A percentile compares a stretch with the other conserved stretches of the same genome.
These are phyloP conservation scores for Stephania japonica DNA, from an alignment of 164 flowering plant species.

Conservation along the genomic window DNA sequence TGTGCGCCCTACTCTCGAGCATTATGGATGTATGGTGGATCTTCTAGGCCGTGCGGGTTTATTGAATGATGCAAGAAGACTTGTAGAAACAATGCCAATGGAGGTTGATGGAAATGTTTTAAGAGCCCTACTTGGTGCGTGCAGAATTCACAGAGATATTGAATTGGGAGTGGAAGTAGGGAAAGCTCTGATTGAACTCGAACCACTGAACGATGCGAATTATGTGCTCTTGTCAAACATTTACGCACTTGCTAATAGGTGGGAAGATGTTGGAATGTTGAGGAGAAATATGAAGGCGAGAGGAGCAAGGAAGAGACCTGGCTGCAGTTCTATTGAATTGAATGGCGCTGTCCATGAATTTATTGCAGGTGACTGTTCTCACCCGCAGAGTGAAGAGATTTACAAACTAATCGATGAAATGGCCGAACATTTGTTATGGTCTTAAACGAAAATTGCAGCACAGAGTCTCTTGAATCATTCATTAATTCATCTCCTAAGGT, in stretches of 20 bases:
- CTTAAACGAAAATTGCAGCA: background rate
- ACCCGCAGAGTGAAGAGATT: constrained; percentile 15
- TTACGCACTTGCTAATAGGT: constrained; percentile 17
- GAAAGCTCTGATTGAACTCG: constrained; percentile 16
- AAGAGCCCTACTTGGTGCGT: constrained; percentile 22
- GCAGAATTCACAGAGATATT: constrained; percentile 17
- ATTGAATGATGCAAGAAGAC: constrained; percentile 15
- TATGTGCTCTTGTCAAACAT: constrained; percentile 21
- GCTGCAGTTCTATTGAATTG: constrained; percentile 24
- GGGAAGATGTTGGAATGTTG: constrained; percentile 18
- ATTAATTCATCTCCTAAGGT: background rate
- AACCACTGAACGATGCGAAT: constrained; percentile 20
- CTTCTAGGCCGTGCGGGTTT: constrained; percentile 25
- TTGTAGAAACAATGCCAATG: constrained; percentile 21
- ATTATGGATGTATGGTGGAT: constrained; percentile 25
- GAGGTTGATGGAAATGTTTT: constrained; percentile 16
- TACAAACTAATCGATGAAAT: constrained; percentile 9
- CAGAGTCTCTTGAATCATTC: background rate
- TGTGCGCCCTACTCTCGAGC: constrained; percentile 17
- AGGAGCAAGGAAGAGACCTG: constrained; percentile 19
- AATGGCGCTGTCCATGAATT: constrained; percentile 20
- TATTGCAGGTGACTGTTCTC: constrained; percentile 17
- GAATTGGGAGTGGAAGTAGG: constrained; percentile 19
- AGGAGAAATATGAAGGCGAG: constrained; percentile 18
- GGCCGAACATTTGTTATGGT: constrained; percentile 5